Conservation (phyloP, 768 basidiomycete genomes). For the Suillus fuscotomentosus region DNA sequence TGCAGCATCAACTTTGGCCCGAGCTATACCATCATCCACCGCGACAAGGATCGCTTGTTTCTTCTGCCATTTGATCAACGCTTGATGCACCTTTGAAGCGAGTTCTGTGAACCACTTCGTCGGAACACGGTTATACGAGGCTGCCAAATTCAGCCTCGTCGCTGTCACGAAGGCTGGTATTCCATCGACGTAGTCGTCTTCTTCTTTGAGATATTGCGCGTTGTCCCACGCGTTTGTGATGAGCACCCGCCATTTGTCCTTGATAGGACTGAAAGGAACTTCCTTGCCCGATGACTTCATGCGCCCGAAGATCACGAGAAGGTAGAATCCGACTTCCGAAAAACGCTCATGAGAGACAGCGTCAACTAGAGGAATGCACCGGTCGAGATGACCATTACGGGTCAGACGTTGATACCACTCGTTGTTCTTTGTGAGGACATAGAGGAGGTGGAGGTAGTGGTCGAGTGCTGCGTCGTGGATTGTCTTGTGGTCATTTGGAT, state of each 20-base stretch:
- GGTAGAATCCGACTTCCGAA: neutral
- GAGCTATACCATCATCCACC: neutral
- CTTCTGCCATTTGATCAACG: neutral
- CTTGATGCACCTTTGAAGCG: neutral
- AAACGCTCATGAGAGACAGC: no score
- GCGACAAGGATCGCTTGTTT: neutral
- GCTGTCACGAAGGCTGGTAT: neutral
- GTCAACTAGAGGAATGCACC: neutral
- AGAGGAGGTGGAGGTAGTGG: neutral
- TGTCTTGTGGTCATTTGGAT: neutral
- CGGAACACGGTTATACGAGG: neutral
- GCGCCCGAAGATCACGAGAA: neutral
- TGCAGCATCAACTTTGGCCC: neutral
- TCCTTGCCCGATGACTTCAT: neutral
- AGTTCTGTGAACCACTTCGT: neutral
- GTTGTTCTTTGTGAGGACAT: neutral
- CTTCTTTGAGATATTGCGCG: rapidly evolving
- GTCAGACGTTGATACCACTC: neutral
- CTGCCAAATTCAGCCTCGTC: neutral
- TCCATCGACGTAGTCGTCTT: neutral
- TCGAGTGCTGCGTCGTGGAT: neutral
- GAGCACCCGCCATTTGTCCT: neutral
- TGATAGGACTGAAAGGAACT: neutral
- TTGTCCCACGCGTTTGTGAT: neutral
- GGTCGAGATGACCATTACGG: neutral